These are phyloP conservation scores for Leccinum olivaceopallidum DNA, from an alignment of 768 basidiomycete species.

Conservation along the genomic window DNA sequence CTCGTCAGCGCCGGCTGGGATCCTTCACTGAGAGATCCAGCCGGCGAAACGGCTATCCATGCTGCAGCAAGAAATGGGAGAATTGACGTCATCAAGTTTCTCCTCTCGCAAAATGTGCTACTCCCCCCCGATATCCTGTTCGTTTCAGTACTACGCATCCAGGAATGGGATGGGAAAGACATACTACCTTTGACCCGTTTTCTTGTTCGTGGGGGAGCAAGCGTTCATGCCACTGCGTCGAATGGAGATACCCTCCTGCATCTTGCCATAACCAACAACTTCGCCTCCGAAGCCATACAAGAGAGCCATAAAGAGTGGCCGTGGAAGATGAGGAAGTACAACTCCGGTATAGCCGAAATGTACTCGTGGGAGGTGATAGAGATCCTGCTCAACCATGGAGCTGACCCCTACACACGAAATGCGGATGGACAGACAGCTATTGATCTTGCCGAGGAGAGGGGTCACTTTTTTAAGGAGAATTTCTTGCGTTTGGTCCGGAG, in stretches of 20 bases:
- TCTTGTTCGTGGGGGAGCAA: conserved; percentile 3
- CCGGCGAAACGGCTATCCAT: not conserved
- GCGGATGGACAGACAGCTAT: not conserved
- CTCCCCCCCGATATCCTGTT: conserved; percentile 3
- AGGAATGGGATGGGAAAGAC: not conserved
- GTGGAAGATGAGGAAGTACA: not conserved
- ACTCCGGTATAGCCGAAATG: too few relatives aligned
- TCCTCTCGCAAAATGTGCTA: not conserved
- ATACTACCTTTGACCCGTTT: not conserved
- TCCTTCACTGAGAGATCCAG: not conserved
- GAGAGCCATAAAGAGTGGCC: not conserved
- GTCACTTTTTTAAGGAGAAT: not conserved
- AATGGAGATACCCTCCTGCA: conserved; percentile 2
- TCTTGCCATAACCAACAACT: not conserved
- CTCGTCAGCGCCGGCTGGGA: not conserved
- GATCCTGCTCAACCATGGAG: not conserved
- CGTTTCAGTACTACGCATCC: too few relatives aligned
- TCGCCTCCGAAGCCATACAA: not conserved
- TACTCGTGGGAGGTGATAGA: not conserved
- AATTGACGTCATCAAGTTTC: not conserved
- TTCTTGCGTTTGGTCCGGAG: conserved; percentile 6
- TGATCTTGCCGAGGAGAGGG: not conserved
- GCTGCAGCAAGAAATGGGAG: not conserved
- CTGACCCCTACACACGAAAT: conserved; percentile 1
- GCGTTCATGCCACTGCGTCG: not conserved